Conservation (phyloP, 1,284 basidiomycete genomes). For the Stygiomarasmius scandens region DNA sequence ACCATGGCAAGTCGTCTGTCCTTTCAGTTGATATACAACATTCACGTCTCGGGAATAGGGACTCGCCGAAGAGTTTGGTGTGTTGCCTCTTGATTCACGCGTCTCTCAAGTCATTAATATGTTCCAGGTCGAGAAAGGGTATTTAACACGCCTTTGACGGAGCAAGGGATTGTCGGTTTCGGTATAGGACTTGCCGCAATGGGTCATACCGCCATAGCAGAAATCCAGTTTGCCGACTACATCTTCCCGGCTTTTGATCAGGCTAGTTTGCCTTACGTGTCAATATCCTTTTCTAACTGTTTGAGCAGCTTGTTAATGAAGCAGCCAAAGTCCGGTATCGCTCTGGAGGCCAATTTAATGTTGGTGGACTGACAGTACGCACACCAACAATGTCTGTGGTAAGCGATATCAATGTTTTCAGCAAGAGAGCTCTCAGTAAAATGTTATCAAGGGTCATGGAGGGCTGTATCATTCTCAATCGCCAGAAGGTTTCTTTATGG, state of each 20-base stretch:
- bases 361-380: conserved; percentile 86
- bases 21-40: neutral
- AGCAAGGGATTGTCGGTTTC: conserved; percentile 95
- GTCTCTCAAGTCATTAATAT: conserved; percentile 9
- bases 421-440: neutral
- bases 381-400: conserved; percentile 87
- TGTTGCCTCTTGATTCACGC: conserved; percentile 15
- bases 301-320: conserved; percentile 85
- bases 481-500: conserved; percentile 93
- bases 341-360: conserved; percentile 83
- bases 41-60: conserved; percentile 52
- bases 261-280: conserved; percentile 40
- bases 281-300: conserved; percentile 8
- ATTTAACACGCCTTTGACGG: conserved; percentile 94
- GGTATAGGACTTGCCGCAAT: conserved; percentile 91
- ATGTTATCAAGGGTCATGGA: conserved; percentile 69
- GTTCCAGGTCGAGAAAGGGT: conserved; percentile 80
- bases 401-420: conserved; percentile 21
- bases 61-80: conserved; percentile 90
- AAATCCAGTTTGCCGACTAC: conserved; percentile 89
- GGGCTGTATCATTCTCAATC: conserved; percentile 94
- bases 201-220: conserved; percentile 94
- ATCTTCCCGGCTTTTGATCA: conserved; percentile 93
- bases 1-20: conserved; percentile 60
- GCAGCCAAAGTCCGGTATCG: conserved; percentile 93